Percentiles rank a stretch among this genome's conserved stretches.
These are phyloP conservation scores for Gossypium davidsonii DNA, from an alignment of 441 rosid species.

Conservation along the genomic window DNA sequence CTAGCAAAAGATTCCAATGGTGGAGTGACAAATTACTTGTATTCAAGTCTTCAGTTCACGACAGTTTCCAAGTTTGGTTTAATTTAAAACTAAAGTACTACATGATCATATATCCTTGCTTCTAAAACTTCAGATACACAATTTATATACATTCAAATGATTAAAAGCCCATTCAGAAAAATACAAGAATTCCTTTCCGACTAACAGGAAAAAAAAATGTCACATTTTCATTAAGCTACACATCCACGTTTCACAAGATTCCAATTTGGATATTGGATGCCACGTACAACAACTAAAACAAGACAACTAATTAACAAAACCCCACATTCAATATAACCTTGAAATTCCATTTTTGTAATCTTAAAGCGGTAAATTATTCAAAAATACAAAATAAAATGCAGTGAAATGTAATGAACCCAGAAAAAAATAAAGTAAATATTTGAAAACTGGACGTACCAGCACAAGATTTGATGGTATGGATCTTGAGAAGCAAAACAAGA, in stretches of 20 bases:
- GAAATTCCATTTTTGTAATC: neutral
- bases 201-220: neutral
- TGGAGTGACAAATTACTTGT: too few relatives aligned
- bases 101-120: neutral
- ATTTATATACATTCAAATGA: neutral
- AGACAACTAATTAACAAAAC: neutral
- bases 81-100: neutral
- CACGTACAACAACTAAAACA: neutral
- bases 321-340: neutral
- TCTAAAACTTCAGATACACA: neutral
- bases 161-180: neutral
- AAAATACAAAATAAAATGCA: neutral
- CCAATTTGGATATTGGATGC: neutral
- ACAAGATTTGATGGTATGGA: conserved; percentile 76
- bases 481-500: conserved; percentile 73
- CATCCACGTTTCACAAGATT: neutral
- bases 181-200: neutral
- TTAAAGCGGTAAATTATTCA: neutral
- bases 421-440: neutral
- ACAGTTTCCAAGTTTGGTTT: too few relatives aligned
- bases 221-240: neutral
- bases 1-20: neutral
- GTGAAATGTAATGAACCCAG: neutral
- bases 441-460: conserved; percentile 37
- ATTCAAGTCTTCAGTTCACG: too few relatives aligned